These are phyloP conservation scores for Carex pumila DNA, from an alignment of 176 grass and related monocot genomes.

Conservation along the genomic window DNA sequence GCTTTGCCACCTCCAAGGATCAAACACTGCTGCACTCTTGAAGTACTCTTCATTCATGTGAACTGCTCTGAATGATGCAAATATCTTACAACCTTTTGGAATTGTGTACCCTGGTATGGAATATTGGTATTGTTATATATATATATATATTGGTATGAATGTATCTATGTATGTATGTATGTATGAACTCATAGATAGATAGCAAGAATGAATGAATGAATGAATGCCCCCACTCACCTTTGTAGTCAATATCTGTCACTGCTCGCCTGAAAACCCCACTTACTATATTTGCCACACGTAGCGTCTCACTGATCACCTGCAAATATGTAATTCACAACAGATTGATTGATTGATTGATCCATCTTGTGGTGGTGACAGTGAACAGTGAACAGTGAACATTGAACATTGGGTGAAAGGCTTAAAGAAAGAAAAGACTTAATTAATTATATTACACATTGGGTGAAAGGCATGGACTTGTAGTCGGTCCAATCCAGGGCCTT, in stretches of 20 bases:
- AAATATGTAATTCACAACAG: too few relatives aligned
- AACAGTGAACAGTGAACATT: neutral
- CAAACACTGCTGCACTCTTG: constrained; percentile 65
- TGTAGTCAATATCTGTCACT: constrained; percentile 70
- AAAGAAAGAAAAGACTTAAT: neutral
- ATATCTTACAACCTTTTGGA: constrained; percentile 94
- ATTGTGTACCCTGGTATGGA: constrained; percentile 52
- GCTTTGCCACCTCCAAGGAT: constrained; percentile 96
- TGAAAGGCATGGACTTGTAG: constrained; percentile 99
- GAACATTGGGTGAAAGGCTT: neutral
- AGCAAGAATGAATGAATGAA: too few relatives aligned
- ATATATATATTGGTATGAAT: too few relatives aligned
- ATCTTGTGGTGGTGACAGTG: too few relatives aligned
- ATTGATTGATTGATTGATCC: too few relatives aligned
- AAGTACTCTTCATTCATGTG: constrained; percentile 71
- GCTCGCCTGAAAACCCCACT: constrained; percentile 92
- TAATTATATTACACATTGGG: constrained; percentile 81
- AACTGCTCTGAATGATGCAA: constrained; percentile 88
- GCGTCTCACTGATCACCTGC: constrained; percentile 94
- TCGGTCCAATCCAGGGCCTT: constrained; percentile 55
- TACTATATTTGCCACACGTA: constrained; percentile 91
- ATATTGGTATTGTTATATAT: too few relatives aligned
- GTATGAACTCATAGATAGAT: too few relatives aligned
- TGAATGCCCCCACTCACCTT: constrained; percentile 32
- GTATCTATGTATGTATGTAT: too few relatives aligned